phyloP scores from a whole-genome alignment of 148 eudicot genomes.

The Bassia scoparia region DNA sequence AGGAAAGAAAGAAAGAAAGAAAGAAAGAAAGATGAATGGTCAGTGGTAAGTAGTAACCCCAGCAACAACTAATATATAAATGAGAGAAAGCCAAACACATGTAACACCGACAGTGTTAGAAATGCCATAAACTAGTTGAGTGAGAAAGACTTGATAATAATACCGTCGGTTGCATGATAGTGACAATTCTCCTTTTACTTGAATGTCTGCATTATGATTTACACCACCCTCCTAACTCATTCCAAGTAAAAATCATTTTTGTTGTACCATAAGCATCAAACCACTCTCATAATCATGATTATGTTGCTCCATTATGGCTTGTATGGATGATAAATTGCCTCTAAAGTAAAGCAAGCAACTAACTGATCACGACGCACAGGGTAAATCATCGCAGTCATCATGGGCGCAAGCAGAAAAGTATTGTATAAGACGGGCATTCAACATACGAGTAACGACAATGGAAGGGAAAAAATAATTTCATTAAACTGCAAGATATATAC shows the following conservation, averaged over 20 bases:
- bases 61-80: not conserved
- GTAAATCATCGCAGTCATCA: not conserved
- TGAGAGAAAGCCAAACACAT: not conserved
- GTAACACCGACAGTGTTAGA: constrained; percentile 10
- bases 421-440: not conserved
- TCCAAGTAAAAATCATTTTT: not conserved
- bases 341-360: constrained; percentile 5
- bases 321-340: not conserved
- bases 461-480: constrained; percentile 7
- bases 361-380: not conserved
- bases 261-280: not conserved
- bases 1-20: no score
- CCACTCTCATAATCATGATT: constrained; percentile 6
- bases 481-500: constrained; percentile 47
- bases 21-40: no score
- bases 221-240: constrained; percentile 11
- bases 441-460: not conserved
- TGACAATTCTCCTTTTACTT: constrained; percentile 1
- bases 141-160: not conserved
- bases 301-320: not conserved
- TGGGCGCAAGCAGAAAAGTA: not conserved
- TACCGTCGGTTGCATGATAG: not conserved
- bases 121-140: not conserved
- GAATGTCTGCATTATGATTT: not conserved
- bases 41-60: no score